These are phyloP conservation scores for Sechiopsis laciniata DNA, from an alignment of 306 rosid species.

Conservation along the genomic window DNA sequence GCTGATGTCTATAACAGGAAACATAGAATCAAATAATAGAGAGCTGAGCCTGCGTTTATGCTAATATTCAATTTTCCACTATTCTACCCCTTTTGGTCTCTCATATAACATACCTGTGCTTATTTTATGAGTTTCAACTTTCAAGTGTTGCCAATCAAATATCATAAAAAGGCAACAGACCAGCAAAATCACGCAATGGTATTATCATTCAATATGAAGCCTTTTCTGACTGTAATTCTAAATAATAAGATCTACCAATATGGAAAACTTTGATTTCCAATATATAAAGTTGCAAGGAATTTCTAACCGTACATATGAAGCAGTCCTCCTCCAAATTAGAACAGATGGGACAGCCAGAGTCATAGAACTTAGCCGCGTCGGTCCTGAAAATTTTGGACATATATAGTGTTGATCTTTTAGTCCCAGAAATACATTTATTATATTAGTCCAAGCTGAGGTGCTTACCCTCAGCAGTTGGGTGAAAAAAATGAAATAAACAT, in stretches of 20 bases:
- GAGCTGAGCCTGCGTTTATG: too few species aligned
- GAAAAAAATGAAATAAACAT: conserved; percentile 28
- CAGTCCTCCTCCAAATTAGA: neutral
- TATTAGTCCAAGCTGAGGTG: conserved; percentile 40
- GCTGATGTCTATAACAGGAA: neutral
- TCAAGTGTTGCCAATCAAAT: neutral
- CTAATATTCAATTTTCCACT: neutral
- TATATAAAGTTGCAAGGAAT: neutral
- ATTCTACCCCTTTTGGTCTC: neutral
- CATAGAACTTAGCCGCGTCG: neutral
- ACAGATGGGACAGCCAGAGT: neutral
- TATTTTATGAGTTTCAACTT: neutral
- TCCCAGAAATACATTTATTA: neutral
- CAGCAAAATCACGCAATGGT: neutral
- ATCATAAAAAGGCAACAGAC: neutral
- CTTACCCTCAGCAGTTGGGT: conserved; percentile 37
- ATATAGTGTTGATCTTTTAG: neutral
- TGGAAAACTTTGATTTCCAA: neutral
- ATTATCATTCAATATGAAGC: neutral
- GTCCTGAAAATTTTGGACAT: conserved; percentile 17
- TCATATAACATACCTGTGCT: neutral
- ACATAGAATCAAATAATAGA: neutral
- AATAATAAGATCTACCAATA: neutral
- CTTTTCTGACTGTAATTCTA: neutral
- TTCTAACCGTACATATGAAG: conserved; percentile 2